Evolutionary conservation across 345 rosid species (phyloP).

Genomic region (Eucalyptus regnans): DNA sequence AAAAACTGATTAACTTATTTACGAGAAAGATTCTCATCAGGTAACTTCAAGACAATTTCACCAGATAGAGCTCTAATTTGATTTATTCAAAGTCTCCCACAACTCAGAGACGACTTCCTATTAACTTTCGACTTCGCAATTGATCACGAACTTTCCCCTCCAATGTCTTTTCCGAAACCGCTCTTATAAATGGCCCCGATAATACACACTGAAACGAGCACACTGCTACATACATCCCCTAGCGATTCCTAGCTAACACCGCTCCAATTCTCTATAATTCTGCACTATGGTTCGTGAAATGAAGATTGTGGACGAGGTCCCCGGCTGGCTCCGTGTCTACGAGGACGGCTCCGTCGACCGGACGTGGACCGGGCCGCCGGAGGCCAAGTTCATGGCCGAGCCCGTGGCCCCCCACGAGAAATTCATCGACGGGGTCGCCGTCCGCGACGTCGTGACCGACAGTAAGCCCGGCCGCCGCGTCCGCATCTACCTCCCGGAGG

Average conservation of each 20-base stretch:
- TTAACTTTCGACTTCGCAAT: background rate
- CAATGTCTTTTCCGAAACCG: background rate
- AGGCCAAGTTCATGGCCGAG: conserved; percentile 46
- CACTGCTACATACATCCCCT: background rate
- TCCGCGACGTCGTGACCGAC: conserved; percentile 25
- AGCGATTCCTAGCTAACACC: background rate
- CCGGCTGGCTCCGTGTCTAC: conserved; percentile 53
- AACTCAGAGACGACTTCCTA: background rate
- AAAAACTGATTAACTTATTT: background rate
- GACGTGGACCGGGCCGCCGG: conserved; percentile 54
- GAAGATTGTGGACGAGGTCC: conserved; percentile 34
- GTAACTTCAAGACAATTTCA: background rate
- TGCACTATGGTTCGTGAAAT: conserved; percentile 13
- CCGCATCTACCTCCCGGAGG: conserved; percentile 39
- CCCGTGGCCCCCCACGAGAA: conserved; percentile 33
- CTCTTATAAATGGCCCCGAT: background rate
- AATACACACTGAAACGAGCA: background rate
- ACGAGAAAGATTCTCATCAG: background rate
- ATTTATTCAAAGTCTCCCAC: background rate
- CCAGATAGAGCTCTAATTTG: background rate
- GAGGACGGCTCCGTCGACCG: conserved; percentile 55
- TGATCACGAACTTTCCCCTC: background rate
- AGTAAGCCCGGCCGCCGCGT: conserved; percentile 10
- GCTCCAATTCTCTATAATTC: background rate
- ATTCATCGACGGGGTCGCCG: conserved; percentile 37